A percentile compares a stretch with the other conserved stretches of the same genome.
Conservation (phyloP, 2,329 filamentous ascomycete species). For the Aspergillus ustus region DNA sequence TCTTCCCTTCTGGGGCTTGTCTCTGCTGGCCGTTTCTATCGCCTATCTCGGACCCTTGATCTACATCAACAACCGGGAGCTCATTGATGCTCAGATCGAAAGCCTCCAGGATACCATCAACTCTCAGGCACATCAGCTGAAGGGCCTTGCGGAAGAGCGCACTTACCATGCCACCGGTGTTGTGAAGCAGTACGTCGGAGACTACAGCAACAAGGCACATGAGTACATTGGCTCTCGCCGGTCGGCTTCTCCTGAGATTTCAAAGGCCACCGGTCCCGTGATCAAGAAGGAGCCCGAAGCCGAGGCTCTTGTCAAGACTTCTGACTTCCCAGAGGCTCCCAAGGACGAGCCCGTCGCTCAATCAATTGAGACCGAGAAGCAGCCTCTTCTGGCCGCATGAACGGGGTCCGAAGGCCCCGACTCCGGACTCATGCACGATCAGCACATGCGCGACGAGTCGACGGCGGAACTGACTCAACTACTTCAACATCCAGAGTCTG, state of each 20-base stretch:
- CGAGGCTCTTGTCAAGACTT: slow-evolving; percentile 45
- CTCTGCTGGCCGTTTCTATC: slow-evolving; percentile 59
- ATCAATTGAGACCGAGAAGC: slow-evolving; percentile 35
- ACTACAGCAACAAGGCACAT: slow-evolving; percentile 65
- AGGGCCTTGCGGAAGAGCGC: slow-evolving; percentile 64
- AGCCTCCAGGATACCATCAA: slow-evolving; percentile 59
- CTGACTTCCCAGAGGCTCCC: slow-evolving; percentile 57
- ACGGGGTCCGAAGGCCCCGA: background rate
- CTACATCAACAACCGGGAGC: slow-evolving; percentile 68
- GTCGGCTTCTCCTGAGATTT: slow-evolving; percentile 38
- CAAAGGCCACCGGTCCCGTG: slow-evolving; percentile 32
- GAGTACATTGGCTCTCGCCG: slow-evolving; percentile 54
- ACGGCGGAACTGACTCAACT: background rate
- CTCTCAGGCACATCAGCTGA: slow-evolving; percentile 63
- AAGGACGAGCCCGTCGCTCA: slow-evolving; percentile 42
- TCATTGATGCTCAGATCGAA: slow-evolving; percentile 65
- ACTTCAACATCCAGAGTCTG: background rate
- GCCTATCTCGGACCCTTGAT: slow-evolving; percentile 65
- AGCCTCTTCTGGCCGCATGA: slow-evolving; percentile 41
- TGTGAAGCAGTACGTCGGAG: slow-evolving; percentile 62
- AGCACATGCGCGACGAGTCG: background rate
- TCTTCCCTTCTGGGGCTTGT: slow-evolving; percentile 67
- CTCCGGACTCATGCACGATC: background rate
- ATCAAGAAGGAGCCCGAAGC: slow-evolving; percentile 43
- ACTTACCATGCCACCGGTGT: slow-evolving; percentile 62